Conservation (phyloP, 129 eudicot genomes). For the Calendula officinalis region DNA sequence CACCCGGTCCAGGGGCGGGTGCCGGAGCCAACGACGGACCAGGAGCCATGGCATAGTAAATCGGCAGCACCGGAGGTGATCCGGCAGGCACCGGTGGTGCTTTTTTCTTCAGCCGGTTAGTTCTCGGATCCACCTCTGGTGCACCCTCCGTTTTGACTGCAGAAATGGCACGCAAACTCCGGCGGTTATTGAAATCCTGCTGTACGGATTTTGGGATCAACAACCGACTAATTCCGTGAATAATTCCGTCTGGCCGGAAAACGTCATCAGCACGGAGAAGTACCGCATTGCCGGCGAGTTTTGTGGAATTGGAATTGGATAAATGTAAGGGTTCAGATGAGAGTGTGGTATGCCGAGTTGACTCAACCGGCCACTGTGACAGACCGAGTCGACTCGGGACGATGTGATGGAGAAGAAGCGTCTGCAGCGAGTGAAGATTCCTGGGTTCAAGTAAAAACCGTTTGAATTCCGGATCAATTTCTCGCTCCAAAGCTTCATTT, state of each 20-base stretch:
- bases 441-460: conserved; percentile 75
- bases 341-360: conserved; percentile 39
- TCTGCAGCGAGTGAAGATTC: conserved; percentile 68
- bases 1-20: conserved; percentile 98
- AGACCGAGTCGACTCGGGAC: conserved; percentile 60
- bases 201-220: conserved; percentile 47
- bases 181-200: conserved; percentile 45
- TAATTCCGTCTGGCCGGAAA: conserved; percentile 49
- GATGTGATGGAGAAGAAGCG: conserved; percentile 65
- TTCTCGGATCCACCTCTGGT: conserved; percentile 54
- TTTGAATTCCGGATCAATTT: conserved; percentile 82
- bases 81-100: conserved; percentile 55
- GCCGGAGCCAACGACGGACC: conserved; percentile 92
- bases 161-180: conserved; percentile 49
- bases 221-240: conserved; percentile 46
- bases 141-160: conserved; percentile 53
- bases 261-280: conserved; percentile 51
- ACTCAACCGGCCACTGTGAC: conserved; percentile 45
- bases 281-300: conserved; percentile 44
- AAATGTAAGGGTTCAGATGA: conserved; percentile 31
- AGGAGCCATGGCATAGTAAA: conserved; percentile 79
- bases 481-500: conserved; percentile 69
- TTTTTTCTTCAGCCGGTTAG: conserved; percentile 48
- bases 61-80: conserved; percentile 68
- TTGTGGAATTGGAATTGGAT: conserved; percentile 7